Evolutionary conservation across 768 basidiomycete species (phyloP).

Genomic region (Termitomyces titanicus): DNA sequence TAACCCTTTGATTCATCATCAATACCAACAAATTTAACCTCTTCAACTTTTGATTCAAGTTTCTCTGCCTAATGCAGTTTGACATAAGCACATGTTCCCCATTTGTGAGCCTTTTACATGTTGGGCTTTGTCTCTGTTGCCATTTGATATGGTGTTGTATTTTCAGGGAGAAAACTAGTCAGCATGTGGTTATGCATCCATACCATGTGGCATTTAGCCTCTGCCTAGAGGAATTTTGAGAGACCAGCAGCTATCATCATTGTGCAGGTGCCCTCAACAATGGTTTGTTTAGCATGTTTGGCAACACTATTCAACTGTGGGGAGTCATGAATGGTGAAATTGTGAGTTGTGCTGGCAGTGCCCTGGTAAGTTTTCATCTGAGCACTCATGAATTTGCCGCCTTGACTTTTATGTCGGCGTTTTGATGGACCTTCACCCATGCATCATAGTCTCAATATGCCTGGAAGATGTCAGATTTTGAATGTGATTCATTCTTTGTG

Average conservation of each 20-base stretch:
- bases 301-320: constrained; percentile 9
- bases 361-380: not conserved
- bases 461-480: constrained; percentile 9
- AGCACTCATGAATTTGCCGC: not conserved
- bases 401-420: constrained; percentile 7
- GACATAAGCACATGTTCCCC: constrained; percentile 12
- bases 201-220: too few relatives aligned
- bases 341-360: not conserved
- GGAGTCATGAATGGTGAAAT: not conserved
- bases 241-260: not conserved
- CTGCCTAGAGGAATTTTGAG: too few relatives aligned
- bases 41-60: too few relatives aligned
- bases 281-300: not conserved
- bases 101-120: not conserved
- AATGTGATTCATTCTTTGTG: constrained; percentile 16
- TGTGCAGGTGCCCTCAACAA: not conserved
- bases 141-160: not conserved
- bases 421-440: constrained; percentile 15
- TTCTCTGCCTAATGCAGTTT: too few relatives aligned
- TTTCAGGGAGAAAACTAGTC: not conserved
- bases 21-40: too few relatives aligned
- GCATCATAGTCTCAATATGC: too few relatives aligned
- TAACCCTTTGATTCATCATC: too few relatives aligned
- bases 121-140: constrained; percentile 6
- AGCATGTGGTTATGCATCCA: too few relatives aligned